Evolutionary conservation across 768 basidiomycete genomes (phyloP), one percentile per base, ranked within the genome.

Genomic region (Piloderma croceum): DNA sequence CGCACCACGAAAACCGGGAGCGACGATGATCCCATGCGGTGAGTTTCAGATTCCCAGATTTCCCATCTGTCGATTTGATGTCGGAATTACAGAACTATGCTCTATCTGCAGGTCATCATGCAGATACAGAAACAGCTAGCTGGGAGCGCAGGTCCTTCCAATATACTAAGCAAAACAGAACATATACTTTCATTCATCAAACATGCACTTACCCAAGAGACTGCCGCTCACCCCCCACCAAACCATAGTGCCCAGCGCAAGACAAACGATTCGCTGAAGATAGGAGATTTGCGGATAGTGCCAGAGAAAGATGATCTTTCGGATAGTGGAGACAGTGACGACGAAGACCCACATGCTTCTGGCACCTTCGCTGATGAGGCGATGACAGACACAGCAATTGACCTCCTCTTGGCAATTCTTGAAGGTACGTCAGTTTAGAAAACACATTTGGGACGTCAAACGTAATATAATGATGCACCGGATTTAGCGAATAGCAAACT

Each of bases 111-210:
- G 53, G 67, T 94, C 24, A 77, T 90, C 24, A 69, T 91, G 45
- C 79, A 84, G 50, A 83, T 96, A 70, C 87, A 92, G 56, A 69
- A 76, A 2, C 72, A 79, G 38, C 63, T 90, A 4, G 73, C 80
- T 1, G 65, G 70, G 31, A 71, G 73, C 17, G 68, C 73, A 13
- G 61, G 69, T 12, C 68, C 76, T 1, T 69, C 73, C 3, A 79
- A 71, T 44, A 75, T 92, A 22, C 63, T 81, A 24, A 59, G 46
- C 39, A 54, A 21, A 19, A 84, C 88, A 1, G 71, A 72, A 7
- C 79, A 92, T 42, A 72, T 93, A 7, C 58, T 98, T n/a, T 68
- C 74, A 3, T 96, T 96, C 54, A 70, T 97, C 19, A 83, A 83
- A 41, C 79, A 89, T 43, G 83, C 85, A 1, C 63, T 96, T 4